Conservation (phyloP, 1,284 basidiomycete genomes). For the Cryptococcus jaspeensis region DNA sequence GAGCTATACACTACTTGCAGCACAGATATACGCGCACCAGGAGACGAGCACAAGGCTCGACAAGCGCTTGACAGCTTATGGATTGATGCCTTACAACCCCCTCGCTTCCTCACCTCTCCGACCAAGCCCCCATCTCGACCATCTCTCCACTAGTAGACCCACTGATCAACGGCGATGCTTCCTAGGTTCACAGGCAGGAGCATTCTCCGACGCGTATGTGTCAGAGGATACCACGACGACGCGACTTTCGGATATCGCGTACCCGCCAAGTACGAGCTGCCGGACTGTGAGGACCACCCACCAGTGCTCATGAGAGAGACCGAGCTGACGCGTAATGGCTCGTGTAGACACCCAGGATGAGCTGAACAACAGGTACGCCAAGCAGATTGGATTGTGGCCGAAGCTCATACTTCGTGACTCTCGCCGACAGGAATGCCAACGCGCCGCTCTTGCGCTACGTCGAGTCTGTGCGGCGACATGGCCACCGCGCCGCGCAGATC, state of each 20-base stretch:
- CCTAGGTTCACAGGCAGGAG: too few species aligned
- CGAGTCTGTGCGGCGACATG: constrained; percentile 67
- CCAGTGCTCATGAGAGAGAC: too few species aligned
- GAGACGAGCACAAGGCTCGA: too few species aligned
- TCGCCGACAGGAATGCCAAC: constrained; percentile 59
- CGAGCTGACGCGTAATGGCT: background rate
- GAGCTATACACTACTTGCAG: too few species aligned
- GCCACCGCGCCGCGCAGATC: constrained; percentile 57
- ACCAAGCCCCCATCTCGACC: too few species aligned
- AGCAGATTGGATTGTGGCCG: background rate
- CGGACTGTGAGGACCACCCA: constrained; percentile 64
- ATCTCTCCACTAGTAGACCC: too few species aligned
- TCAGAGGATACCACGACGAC: constrained; percentile 67
- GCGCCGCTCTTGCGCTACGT: constrained; percentile 80
- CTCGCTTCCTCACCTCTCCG: too few species aligned
- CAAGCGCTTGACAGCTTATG: too few species aligned
- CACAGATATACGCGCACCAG: too few species aligned
- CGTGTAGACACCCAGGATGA: constrained; percentile 70
- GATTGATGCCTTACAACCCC: too few species aligned
- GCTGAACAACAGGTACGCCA: constrained; percentile 59
- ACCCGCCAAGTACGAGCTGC: constrained; percentile 62
- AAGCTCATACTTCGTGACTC: background rate
- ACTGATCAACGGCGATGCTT: too few species aligned
- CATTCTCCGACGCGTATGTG: too few species aligned
- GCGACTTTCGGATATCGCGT: constrained; percentile 73